These are phyloP conservation scores for Aschersonia sp. DNA, from an alignment of 2,329 filamentous ascomycete species.

Conservation along the genomic window DNA sequence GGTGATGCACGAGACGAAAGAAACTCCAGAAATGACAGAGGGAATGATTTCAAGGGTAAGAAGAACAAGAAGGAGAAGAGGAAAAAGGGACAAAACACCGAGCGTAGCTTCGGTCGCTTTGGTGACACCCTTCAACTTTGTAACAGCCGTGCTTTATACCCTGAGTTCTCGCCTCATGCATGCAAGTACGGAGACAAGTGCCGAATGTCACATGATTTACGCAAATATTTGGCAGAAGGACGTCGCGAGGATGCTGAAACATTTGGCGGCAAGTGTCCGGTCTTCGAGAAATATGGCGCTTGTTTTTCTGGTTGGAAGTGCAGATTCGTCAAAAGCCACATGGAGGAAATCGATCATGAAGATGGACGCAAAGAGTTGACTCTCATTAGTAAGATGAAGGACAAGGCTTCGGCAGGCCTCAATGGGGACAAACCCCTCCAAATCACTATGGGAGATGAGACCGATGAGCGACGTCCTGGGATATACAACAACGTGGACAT, in stretches of 20 bases:
- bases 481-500: constrained; percentile 63
- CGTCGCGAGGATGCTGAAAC: constrained; percentile 68
- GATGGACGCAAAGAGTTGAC: constrained; percentile 77
- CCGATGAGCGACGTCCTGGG: constrained; percentile 40
- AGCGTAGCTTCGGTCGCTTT: constrained; percentile 67
- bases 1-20: constrained; percentile 16
- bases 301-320: constrained; percentile 90
- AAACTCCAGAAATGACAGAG: constrained; percentile 42
- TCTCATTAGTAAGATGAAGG: constrained; percentile 34
- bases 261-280: constrained; percentile 65
- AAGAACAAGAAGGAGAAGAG: constrained; percentile 33
- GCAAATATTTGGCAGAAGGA: constrained; percentile 70
- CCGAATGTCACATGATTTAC: constrained; percentile 68
- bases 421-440: constrained; percentile 3
- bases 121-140: constrained; percentile 68
- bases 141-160: constrained; percentile 51
- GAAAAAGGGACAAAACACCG: constrained; percentile 60
- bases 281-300: constrained; percentile 61
- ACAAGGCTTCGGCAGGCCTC: constrained; percentile 4
- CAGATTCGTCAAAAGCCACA: constrained; percentile 78
- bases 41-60: constrained; percentile 20
- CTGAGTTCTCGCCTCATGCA: constrained; percentile 68
- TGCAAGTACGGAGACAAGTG: constrained; percentile 74
- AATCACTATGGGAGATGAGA: constrained; percentile 14
- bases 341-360: constrained; percentile 59